phyloP scores from a whole-genome alignment of 371 early-diverging fungal species.

The Saksenaea vasiformis region DNA sequence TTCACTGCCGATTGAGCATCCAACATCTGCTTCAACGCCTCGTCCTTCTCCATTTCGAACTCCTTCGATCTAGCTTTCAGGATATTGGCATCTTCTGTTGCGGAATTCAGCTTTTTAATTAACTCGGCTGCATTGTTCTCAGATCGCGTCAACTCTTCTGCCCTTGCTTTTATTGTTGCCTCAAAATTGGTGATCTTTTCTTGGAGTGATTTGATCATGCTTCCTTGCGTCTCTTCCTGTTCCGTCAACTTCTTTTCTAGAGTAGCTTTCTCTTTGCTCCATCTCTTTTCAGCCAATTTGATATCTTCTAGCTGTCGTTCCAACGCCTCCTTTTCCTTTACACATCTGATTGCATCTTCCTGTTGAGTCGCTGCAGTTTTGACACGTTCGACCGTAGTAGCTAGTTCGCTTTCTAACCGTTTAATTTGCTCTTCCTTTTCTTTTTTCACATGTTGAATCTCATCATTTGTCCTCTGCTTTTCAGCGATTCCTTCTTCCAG shows the following conservation, averaged over 20 bases:
- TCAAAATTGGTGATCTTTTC: constrained; percentile 18
- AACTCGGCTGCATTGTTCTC: constrained; percentile 31
- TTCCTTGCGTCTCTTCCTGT: background rate
- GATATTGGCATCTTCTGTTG: constrained; percentile 17
- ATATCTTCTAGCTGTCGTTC: constrained; percentile 12
- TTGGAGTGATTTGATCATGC: constrained; percentile 10
- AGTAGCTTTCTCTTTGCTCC: constrained; percentile 32
- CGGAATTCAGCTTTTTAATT: constrained; percentile 17
- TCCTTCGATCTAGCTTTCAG: constrained; percentile 26
- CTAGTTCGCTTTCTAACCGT: constrained; percentile 9
- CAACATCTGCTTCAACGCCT: constrained; percentile 34
- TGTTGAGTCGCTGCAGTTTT: background rate
- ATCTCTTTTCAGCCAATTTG: constrained; percentile 35
- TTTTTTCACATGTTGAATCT: constrained; percentile 9
- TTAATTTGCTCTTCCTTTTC: constrained; percentile 12
- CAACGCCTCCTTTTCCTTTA: background rate
- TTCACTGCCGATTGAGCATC: constrained; percentile 43
- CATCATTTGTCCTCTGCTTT: constrained; percentile 13
- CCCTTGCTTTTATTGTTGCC: constrained; percentile 13
- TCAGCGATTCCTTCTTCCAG: constrained; percentile 36
- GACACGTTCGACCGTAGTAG: background rate
- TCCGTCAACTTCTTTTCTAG: constrained; percentile 26
- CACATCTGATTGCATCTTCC: background rate
- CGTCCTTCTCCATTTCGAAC: constrained; percentile 31
- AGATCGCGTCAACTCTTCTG: constrained; percentile 31